Evolutionary conservation across 2,329 filamentous ascomycete genomes (phyloP), one percentile per base, ranked within the genome.

Genomic region (Arthrobotrys musiformis): DNA sequence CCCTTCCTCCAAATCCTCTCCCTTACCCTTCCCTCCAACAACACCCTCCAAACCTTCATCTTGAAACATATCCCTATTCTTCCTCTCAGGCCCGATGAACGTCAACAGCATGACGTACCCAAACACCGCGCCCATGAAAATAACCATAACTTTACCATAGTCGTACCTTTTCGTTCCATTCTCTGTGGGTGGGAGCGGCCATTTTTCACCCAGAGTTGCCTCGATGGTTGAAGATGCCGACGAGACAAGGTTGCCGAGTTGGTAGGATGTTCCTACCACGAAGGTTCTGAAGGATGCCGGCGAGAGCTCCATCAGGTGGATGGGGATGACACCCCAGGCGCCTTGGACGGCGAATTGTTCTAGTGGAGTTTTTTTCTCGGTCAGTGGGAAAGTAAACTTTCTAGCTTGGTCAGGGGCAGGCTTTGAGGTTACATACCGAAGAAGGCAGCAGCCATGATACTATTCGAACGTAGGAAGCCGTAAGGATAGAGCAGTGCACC

Each of bases 61-160:
- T n/a, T 66, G 60, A 24, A 48, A 42, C 74, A 80, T 78, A 66
- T 80, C 79, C 62, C 79, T 78, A 8, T 79, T 78, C 69, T 80
- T 66, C 15, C 73, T 70, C 81, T 88, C 86, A 0, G 86, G 86
- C 4, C 91, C 91, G 2, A 92, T 48, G 8, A 92, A 82, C 0
- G 90, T 90, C 67, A 93, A 82, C 4, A 89, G 0, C 40, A 90
- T 86, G n/a, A 88, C 85, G 75, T 89, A 90, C 26, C 81, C 86
- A 80, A 88, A 97, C 0, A 96, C 93, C 80, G 91, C 93, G 0
- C 87, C 93, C 91, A 97, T 93, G 84, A 97, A 97, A 81, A 96
- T 95, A 82, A 90, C 93, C 79, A 97, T 94, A 8, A 96, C 93
- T 80, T 90, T 90, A 42, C 92, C 93, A 80, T 96, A 96, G 74